Evolutionary conservation across 176 grass and related monocot genomes (phyloP).

Genomic region (Lolium perenne): DNA sequence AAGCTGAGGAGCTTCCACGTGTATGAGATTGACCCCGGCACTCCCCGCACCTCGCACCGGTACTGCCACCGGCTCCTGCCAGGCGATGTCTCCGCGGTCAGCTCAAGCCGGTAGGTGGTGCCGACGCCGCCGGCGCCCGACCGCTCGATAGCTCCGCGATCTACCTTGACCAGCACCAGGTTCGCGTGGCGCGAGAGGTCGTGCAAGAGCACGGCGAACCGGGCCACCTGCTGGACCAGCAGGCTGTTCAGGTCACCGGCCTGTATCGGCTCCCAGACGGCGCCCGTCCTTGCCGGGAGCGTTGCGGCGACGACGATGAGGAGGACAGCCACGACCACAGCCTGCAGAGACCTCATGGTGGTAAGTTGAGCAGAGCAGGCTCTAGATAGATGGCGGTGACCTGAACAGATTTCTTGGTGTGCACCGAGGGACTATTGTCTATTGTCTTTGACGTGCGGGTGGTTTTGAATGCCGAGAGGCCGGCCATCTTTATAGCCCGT

Average conservation of each 20-base stretch:
- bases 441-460: neutral
- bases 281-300: slow-evolving; percentile 17
- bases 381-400: neutral
- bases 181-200: neutral
- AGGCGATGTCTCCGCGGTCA: neutral
- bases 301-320: neutral
- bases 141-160: slow-evolving; percentile 39
- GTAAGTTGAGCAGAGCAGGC: neutral
- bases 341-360: slow-evolving; percentile 11
- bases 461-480: neutral
- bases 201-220: slow-evolving; percentile 43
- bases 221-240: slow-evolving; percentile 27
- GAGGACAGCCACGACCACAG: neutral
- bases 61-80: neutral
- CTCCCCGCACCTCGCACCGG: slow-evolving; percentile 37
- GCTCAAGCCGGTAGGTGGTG: slow-evolving; percentile 39
- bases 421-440: neutral
- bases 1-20: slow-evolving; percentile 48
- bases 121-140: neutral
- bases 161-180: slow-evolving; percentile 25
- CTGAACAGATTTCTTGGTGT: neutral
- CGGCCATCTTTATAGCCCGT: slow-evolving; percentile 33
- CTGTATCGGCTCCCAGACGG: slow-evolving; percentile 39
- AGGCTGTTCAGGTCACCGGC: neutral
- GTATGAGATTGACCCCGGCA: slow-evolving; percentile 30